Conservation (phyloP, 148 eudicot genomes). For the Heliosperma pusillum region DNA sequence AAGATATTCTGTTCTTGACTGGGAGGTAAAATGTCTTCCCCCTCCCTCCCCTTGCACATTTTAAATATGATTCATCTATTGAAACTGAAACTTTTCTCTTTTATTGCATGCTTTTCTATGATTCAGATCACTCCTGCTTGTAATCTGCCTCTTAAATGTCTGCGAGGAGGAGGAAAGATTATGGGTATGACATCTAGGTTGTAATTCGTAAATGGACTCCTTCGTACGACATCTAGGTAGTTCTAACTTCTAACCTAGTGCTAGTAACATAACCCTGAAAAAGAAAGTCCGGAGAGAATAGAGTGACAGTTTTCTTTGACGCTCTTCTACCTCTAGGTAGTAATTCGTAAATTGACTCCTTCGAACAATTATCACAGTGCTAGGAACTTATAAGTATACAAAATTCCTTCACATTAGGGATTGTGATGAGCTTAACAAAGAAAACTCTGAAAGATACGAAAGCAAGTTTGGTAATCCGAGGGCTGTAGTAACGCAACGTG, state of each 20-base stretch:
- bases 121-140: constrained; percentile 93
- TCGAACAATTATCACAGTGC: not conserved
- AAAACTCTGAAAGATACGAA: constrained; percentile 93
- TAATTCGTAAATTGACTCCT: not conserved
- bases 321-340: not conserved
- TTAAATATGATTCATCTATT: not conserved
- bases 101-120: not conserved
- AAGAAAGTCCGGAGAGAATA: not conserved
- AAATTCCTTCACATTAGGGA: not conserved
- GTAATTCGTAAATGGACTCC: too few relatives aligned
- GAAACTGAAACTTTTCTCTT: not conserved
- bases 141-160: constrained; percentile 83
- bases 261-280: not conserved
- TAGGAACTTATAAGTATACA: not conserved
- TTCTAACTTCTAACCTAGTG: too few relatives aligned
- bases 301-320: not conserved
- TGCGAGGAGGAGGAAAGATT: constrained; percentile 79
- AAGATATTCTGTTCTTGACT: constrained; percentile 89
- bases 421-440: not conserved
- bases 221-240: too few relatives aligned
- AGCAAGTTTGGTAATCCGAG: constrained; percentile 83
- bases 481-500: constrained; percentile 40
- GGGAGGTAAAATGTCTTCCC: constrained; percentile 66
- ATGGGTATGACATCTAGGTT: too few relatives aligned
- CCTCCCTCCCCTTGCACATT: not conserved